A percentile compares a stretch with the other conserved stretches of the same genome.
phyloP scores from a whole-genome alignment of 768 basidiomycete species.

The Lentinula detonsa region DNA sequence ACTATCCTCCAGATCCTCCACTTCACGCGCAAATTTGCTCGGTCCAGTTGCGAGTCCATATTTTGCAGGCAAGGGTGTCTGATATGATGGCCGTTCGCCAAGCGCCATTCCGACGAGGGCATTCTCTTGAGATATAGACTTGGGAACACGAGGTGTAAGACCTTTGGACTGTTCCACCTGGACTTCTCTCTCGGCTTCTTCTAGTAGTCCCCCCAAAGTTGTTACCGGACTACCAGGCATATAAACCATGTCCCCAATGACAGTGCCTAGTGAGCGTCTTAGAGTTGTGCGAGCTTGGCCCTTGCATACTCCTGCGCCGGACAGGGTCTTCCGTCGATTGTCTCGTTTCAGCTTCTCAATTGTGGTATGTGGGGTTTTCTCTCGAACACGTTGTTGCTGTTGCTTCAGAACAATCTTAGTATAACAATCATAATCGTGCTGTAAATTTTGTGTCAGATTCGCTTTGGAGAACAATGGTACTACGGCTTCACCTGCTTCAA shows the following conservation, averaged over 20 bases:
- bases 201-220: conserved; percentile 51
- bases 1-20: neutral
- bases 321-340: conserved; percentile 27
- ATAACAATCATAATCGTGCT: conserved; percentile 87
- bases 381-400: conserved; percentile 21
- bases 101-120: neutral
- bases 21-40: conserved; percentile 4
- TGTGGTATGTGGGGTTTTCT: conserved; percentile 17
- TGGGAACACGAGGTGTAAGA: neutral
- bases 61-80: conserved; percentile 5
- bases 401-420: conserved; percentile 38
- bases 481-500: conserved; percentile 66
- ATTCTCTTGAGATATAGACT: neutral
- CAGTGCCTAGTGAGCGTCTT: conserved; percentile 9
- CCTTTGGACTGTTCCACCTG: neutral
- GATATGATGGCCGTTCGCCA: neutral
- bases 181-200: conserved; percentile 52
- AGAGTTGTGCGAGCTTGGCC: conserved; percentile 17
- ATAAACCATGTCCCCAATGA: conserved; percentile 34
- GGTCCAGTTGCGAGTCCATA: neutral
- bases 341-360: conserved; percentile 26
- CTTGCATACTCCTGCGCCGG: conserved; percentile 16
- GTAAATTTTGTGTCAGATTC: neutral
- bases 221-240: conserved; percentile 49
- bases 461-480: conserved; percentile 2